Base-by-base conservation (phyloP, 495 filamentous ascomycete genomes). In the Margaritispora aquatica region DNA sequence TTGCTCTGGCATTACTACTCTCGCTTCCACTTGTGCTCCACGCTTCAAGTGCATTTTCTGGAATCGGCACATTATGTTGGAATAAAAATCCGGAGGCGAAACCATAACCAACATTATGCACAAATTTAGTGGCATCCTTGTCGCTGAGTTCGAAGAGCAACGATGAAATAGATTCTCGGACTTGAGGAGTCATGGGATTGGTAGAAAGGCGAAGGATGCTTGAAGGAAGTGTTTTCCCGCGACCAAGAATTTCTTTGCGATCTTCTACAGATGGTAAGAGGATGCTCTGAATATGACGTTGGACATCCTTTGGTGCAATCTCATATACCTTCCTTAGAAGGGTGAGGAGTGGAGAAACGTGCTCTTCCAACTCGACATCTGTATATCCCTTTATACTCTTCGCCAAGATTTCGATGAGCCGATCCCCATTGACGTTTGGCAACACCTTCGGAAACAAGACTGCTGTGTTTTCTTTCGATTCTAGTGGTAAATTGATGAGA, bases 51-150 rank as follows among this genome's bases (percentile, higher is more conserved):
- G 84, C 78, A 36, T 73, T 84, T 51, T 87, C 77, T 0, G 93
- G 89, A 19, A 96, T 75, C 2, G 86, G 77, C 19, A 97, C 81
- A 21, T 90, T 86, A 50, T 89, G 88, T 44, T 87, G 86, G 71
- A 91, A 85, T 27, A 98, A 73, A 66, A 92, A 93, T 1, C 94
- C 94, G 0, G 92, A 88, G 1, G 94, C 94, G 66, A 88, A 96
- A 0, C 94, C 94, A 65, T 96, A 97, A 1, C 94, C 90, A 24
- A 96, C 88, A 56, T 92, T 90, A 38, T 84, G 76, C 0, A 94
- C 87, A 53, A 94, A 86, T 26, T 71, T 86, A 23, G 80, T 78
- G 0, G 87, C 82, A 63, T 91, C 81, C 62, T 85, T 88, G 51
- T 84, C 86, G 1, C 89, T 95, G 23, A 97, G 77, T 47, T 94